A percentile compares a stretch with the other conserved stretches of the same genome.
Evolutionary conservation across 2,329 filamentous ascomycete species (phyloP).

Genomic region (Magnaporthales sp.): DNA sequence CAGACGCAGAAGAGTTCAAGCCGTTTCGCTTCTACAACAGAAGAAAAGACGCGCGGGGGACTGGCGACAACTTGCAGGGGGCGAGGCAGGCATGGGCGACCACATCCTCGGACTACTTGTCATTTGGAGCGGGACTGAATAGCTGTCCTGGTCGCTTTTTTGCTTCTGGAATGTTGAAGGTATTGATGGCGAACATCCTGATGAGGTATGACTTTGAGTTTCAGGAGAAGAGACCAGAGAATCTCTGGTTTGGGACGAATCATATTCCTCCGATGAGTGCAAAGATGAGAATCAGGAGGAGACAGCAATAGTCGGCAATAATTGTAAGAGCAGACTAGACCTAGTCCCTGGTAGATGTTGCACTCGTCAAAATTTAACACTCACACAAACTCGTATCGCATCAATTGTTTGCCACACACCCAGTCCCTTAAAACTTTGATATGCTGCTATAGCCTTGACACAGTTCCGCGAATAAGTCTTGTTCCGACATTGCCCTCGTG

Average conservation of each 20-base stretch:
- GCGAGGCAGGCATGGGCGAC: background rate
- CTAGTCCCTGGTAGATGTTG: no score
- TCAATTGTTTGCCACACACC: no score
- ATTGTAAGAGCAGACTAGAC: no score
- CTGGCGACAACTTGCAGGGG: background rate
- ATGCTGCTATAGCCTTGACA: no score
- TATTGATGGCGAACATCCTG: background rate
- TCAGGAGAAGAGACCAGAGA: background rate
- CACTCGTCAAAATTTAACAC: no score
- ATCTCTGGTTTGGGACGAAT: constrained; percentile 2
- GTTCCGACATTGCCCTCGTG: no score
- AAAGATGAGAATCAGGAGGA: constrained; percentile 1
- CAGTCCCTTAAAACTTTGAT: no score
- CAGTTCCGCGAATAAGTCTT: no score
- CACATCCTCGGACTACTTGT: background rate
- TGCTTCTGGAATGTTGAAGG: background rate
- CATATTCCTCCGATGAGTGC: constrained; percentile 2
- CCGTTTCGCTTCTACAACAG: background rate
- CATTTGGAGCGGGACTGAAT: background rate
- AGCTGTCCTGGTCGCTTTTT: constrained; percentile 1
- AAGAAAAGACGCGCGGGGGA: background rate
- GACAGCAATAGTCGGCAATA: background rate
- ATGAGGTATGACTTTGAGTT: background rate
- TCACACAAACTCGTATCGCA: no score
- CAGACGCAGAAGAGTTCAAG: background rate